Evolutionary conservation across 352 stramenopile genomes (phyloP).

Genomic region (Globisporangium polare): DNA sequence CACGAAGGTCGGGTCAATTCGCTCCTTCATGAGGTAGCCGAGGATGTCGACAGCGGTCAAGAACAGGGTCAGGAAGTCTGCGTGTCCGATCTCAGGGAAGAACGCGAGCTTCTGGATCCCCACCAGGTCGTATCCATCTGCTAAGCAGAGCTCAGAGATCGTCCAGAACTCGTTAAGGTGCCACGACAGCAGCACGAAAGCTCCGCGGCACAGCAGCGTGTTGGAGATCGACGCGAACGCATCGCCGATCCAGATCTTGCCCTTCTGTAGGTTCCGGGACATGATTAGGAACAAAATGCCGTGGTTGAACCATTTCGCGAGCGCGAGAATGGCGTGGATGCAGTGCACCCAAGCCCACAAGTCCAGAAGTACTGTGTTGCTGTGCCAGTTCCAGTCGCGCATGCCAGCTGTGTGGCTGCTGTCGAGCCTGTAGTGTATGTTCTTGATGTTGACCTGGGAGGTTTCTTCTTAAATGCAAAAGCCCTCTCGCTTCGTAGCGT

Average conservation of each 20-base stretch:
- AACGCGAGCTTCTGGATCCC: too few species aligned
- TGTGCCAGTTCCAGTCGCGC: too few species aligned
- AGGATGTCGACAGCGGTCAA: conserved; percentile 21
- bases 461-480: too few species aligned
- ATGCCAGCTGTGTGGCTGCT: too few species aligned
- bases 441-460: too few species aligned
- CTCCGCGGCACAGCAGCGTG: conserved; percentile 26
- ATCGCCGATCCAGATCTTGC: conserved; percentile 37
- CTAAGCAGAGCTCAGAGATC: conserved; percentile 26
- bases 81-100: conserved; percentile 25
- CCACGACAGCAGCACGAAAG: conserved; percentile 27
- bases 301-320: too few species aligned
- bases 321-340: too few species aligned
- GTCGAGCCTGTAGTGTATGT: too few species aligned
- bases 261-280: conserved; percentile 24
- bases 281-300: conserved; percentile 28
- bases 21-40: conserved; percentile 20
- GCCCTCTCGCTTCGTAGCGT: too few species aligned
- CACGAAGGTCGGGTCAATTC: conserved; percentile 35
- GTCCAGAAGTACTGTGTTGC: too few species aligned
- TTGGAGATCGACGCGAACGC: conserved; percentile 33
- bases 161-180: conserved; percentile 35
- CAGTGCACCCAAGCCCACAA: too few species aligned
- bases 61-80: conserved; percentile 34
- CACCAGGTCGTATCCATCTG: too few species aligned